These are phyloP conservation scores for Yueomyces sinensis DNA, from an alignment of 805 yeast genomes.

Conservation along the genomic window DNA sequence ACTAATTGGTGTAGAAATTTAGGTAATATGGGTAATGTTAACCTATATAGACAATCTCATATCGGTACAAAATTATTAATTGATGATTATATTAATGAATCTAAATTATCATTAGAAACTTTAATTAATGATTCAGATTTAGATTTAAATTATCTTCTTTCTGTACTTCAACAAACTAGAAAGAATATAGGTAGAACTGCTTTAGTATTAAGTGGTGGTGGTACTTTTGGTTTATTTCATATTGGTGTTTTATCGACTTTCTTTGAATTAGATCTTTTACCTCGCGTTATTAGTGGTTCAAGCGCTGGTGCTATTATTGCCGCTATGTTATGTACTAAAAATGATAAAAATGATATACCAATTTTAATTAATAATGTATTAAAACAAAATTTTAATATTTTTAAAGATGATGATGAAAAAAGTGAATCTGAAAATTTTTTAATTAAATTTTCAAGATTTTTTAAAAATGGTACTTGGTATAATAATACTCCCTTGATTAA, in stretches of 20 bases:
- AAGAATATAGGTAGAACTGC: slow-evolving; percentile 91
- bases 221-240: slow-evolving; percentile 82
- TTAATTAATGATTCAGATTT: slow-evolving; percentile 23
- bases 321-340: slow-evolving; percentile 68
- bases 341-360: slow-evolving; percentile 60
- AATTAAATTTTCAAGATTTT: slow-evolving; percentile 38
- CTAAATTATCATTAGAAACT: slow-evolving; percentile 33
- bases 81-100: slow-evolving; percentile 71
- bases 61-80: slow-evolving; percentile 76
- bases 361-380: slow-evolving; percentile 34
- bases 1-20: slow-evolving; percentile 75
- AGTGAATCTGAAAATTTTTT: slow-evolving; percentile 39
- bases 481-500: slow-evolving; percentile 56
- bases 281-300: slow-evolving; percentile 80
- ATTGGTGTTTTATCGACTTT: slow-evolving; percentile 79
- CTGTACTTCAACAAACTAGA: slow-evolving; percentile 72
- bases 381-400: slow-evolving; percentile 33
- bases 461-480: slow-evolving; percentile 81
- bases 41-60: slow-evolving; percentile 60
- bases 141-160: slow-evolving; percentile 57
- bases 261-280: slow-evolving; percentile 58
- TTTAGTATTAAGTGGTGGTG: slow-evolving; percentile 82
- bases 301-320: slow-evolving; percentile 94
- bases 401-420: slow-evolving; percentile 39
- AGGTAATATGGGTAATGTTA: slow-evolving; percentile 76